Conservation (phyloP, 2,329 filamentous ascomycete species). For the Aspergillus eucalypticola region DNA sequence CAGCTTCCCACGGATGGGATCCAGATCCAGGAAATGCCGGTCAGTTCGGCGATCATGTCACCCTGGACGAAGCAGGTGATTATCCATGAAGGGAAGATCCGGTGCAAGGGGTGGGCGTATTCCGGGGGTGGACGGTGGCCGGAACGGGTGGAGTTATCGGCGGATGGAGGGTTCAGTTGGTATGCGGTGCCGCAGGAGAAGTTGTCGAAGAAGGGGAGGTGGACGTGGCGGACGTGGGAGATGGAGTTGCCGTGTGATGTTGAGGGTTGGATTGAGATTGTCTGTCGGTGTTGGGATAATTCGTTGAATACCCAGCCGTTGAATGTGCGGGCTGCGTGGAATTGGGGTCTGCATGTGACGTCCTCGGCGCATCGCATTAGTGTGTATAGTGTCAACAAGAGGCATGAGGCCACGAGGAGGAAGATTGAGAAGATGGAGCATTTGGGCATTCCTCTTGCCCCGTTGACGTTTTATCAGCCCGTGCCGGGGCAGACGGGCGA, state of each 20-base stretch:
- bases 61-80: conserved; percentile 63
- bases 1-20: conserved; percentile 60
- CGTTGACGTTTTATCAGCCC: conserved; percentile 30
- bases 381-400: conserved; percentile 42
- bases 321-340: conserved; percentile 56
- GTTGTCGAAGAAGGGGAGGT: conserved; percentile 62
- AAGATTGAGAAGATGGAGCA: conserved; percentile 33
- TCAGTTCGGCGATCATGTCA: conserved; percentile 66
- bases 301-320: conserved; percentile 62
- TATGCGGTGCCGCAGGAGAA: conserved; percentile 63
- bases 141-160: conserved; percentile 63
- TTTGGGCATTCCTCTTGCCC: conserved; percentile 33
- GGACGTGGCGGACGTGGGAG: conserved; percentile 66
- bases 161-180: conserved; percentile 65
- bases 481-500: conserved; percentile 30
- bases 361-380: conserved; percentile 41
- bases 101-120: conserved; percentile 60
- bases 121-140: conserved; percentile 62
- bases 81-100: conserved; percentile 61
- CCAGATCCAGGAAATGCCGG: conserved; percentile 72
- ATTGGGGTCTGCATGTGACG: conserved; percentile 45
- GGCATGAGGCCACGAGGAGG: conserved; percentile 26
- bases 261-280: conserved; percentile 63
- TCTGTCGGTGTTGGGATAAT: conserved; percentile 63
- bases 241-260: conserved; percentile 63